Conservation (phyloP, 1,139 yeast genomes). For the Taphrina deformans region DNA sequence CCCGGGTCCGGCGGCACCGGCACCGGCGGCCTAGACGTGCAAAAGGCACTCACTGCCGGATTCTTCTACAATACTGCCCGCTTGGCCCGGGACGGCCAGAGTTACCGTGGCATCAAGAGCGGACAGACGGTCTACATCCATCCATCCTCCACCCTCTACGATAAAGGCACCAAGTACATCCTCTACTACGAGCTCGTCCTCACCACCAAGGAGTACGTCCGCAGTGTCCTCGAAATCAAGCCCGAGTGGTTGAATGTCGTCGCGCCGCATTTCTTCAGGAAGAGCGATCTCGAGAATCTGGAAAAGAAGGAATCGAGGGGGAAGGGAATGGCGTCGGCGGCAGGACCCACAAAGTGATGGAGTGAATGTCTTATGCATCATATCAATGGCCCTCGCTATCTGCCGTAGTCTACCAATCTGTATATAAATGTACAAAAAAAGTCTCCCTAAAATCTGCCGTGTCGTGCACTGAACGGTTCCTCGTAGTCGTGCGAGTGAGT, state of each 20-base stretch:
- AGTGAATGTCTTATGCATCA: neutral
- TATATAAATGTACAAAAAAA: neutral
- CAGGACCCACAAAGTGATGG: neutral
- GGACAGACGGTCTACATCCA: conserved; percentile 73
- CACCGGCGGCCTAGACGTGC: conserved; percentile 48
- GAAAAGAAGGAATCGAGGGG: conserved; percentile 30
- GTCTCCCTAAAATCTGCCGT: neutral
- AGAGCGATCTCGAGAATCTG: conserved; percentile 41
- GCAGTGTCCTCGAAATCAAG: conserved; percentile 75
- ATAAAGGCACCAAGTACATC: conserved; percentile 63
- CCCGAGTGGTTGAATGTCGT: conserved; percentile 64
- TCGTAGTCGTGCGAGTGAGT: neutral
- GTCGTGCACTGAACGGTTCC: neutral
- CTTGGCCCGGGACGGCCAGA: conserved; percentile 69
- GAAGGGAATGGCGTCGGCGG: neutral
- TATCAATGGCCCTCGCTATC: neutral
- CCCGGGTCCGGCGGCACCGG: neutral
- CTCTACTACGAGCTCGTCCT: conserved; percentile 82
- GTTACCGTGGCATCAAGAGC: conserved; percentile 61
- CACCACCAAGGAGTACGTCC: conserved; percentile 85
- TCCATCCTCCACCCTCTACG: conserved; percentile 71
- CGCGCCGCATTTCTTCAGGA: conserved; percentile 60
- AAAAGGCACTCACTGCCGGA: conserved; percentile 72
- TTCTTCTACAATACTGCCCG: conserved; percentile 79
- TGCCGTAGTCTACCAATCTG: neutral